Conservation (phyloP, 106 monocot genomes). For the Phalaenopsis aphrodite region DNA sequence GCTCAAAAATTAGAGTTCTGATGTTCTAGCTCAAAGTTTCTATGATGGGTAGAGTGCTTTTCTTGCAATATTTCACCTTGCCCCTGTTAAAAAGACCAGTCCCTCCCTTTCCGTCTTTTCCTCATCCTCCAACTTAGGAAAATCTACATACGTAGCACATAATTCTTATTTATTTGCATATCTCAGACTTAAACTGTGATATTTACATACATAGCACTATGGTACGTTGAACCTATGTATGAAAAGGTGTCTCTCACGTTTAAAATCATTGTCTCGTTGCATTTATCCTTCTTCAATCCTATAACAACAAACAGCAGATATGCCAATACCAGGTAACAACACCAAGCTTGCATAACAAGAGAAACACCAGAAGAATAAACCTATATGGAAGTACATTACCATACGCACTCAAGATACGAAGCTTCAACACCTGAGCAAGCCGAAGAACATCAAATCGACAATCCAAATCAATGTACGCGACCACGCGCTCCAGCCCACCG, state of each 20-base stretch:
- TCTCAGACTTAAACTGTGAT: too few species aligned
- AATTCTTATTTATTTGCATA: too few species aligned
- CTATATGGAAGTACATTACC: constrained; percentile 11
- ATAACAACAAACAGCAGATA: neutral
- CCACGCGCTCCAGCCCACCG: constrained; percentile 59
- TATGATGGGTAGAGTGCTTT: too few species aligned
- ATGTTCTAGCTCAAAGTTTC: too few species aligned
- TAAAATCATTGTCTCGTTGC: neutral
- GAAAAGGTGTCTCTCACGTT: neutral
- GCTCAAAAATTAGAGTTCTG: too few species aligned
- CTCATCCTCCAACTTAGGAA: too few species aligned
- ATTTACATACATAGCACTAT: too few species aligned
- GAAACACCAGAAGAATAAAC: neutral
- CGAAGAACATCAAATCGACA: constrained; percentile 84
- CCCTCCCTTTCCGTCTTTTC: too few species aligned
- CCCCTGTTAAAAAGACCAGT: too few species aligned
- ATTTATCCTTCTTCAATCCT: neutral
- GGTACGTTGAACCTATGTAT: too few species aligned
- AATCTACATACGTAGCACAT: too few species aligned
- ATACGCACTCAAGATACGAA: constrained; percentile 24
- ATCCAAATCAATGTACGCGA: constrained; percentile 79
- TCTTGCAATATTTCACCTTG: too few species aligned
- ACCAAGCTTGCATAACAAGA: neutral
- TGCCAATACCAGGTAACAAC: neutral
- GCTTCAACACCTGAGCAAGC: constrained; percentile 39